phyloP scores from a whole-genome alignment of 306 rosid genomes.

The Pyrus bretschneideri region DNA sequence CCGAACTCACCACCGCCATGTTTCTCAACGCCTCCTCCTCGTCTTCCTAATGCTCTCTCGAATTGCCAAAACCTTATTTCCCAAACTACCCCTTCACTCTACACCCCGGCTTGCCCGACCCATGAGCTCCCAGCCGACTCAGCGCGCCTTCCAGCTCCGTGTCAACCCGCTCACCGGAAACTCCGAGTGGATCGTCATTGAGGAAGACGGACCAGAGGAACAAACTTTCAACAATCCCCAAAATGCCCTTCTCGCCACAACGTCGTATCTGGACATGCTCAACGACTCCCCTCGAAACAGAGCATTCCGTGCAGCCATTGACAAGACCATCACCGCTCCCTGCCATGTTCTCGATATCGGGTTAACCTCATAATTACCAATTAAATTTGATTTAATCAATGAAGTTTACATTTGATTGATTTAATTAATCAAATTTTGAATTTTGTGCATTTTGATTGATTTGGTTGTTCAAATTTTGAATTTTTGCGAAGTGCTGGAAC shows the following conservation, averaged over 20 bases:
- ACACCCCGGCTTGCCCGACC: constrained; percentile 20
- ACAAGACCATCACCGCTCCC: constrained; percentile 55
- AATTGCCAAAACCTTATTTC: constrained; percentile 30
- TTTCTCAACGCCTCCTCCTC: background rate
- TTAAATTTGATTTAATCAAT: background rate
- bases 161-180: constrained; percentile 73
- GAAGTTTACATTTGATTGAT: background rate
- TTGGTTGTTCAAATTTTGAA: background rate
- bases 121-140: constrained; percentile 52
- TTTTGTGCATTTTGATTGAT: background rate
- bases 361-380: constrained; percentile 22
- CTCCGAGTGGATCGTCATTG: constrained; percentile 89
- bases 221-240: constrained; percentile 17
- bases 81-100: constrained; percentile 9
- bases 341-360: constrained; percentile 87
- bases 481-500: constrained; percentile 68
- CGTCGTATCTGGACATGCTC: constrained; percentile 93
- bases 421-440: background rate
- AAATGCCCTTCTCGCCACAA: constrained; percentile 53
- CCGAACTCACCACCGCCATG: too few relatives aligned
- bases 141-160: constrained; percentile 71
- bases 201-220: constrained; percentile 38
- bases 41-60: constrained; percentile 19
- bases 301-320: constrained; percentile 70
- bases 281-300: constrained; percentile 67